These are phyloP conservation scores for Biscogniauxia mediterranea DNA, from an alignment of 2,329 filamentous ascomycete genomes.

Conservation along the genomic window DNA sequence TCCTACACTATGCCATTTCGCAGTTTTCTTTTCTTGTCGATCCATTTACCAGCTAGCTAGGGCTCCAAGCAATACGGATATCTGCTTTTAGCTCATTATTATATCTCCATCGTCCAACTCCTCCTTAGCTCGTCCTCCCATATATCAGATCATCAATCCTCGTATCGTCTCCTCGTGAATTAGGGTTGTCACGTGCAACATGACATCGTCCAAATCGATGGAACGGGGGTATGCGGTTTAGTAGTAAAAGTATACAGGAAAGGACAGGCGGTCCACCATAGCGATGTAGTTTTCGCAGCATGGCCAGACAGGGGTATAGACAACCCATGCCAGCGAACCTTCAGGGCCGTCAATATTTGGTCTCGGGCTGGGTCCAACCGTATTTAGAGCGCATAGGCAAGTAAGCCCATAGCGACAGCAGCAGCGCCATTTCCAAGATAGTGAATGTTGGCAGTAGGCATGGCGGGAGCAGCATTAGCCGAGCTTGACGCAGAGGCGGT, in stretches of 20 bases:
- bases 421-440: constrained; percentile 45
- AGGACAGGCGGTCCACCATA: constrained; percentile 14
- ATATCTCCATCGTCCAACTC: constrained; percentile 8
- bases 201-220: constrained; percentile 14
- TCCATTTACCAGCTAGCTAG: neutral
- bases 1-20: constrained; percentile 10
- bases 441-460: constrained; percentile 30
- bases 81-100: constrained; percentile 1
- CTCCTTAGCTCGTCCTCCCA: neutral
- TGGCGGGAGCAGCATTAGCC: constrained; percentile 20
- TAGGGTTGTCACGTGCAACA: constrained; percentile 24
- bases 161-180: constrained; percentile 29
- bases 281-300: neutral
- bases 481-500: constrained; percentile 23
- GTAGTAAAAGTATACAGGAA: constrained; percentile 21
- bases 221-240: constrained; percentile 12
- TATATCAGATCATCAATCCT: constrained; percentile 24
- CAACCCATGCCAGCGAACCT: constrained; percentile 3
- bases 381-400: constrained; percentile 50
- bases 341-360: neutral
- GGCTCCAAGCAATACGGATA: neutral
- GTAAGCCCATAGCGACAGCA: constrained; percentile 49
- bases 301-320: neutral
- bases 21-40: neutral
- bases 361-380: constrained; percentile 6